Conservation (phyloP, 2,329 filamentous ascomycete genomes). For the Peltaster fructicola region DNA sequence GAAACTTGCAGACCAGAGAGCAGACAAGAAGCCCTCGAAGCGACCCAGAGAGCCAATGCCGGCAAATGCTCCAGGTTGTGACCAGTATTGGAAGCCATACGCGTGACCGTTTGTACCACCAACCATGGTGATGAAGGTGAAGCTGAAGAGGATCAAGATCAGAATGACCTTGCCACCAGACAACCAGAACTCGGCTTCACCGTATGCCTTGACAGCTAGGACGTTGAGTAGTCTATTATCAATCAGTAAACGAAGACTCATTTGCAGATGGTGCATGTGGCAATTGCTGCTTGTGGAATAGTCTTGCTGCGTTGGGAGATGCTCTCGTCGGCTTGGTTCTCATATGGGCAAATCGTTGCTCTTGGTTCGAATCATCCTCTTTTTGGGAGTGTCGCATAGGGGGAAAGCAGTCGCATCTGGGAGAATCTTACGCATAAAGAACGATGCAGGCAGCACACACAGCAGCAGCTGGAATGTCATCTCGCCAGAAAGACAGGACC, state of each 20-base stretch:
- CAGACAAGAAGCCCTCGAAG: constrained; percentile 21
- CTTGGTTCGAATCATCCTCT: no score
- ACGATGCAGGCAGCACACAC: constrained; percentile 24
- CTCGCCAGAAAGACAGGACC: constrained; percentile 24
- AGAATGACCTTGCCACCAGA: constrained; percentile 31
- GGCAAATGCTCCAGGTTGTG: constrained; percentile 17
- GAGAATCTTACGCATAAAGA: constrained; percentile 5
- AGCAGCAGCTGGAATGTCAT: constrained; percentile 25
- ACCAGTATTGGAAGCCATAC: constrained; percentile 30
- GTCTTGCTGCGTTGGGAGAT: no score
- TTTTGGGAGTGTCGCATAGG: no score
- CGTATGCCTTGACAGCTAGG: constrained; percentile 28
- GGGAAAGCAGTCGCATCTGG: no score
- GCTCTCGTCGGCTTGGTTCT: no score
- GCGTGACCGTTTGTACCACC: constrained; percentile 19
- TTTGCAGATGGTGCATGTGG: no score
- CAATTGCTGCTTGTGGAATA: no score
- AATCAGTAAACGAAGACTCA: no score
- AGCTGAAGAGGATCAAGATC: constrained; percentile 27
- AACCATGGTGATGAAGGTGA: constrained; percentile 20
- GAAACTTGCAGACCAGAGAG: constrained; percentile 17
- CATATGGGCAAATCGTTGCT: no score
- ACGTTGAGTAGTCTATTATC: constrained; percentile 24
- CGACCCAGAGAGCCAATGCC: constrained; percentile 14
- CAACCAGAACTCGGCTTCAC: constrained; percentile 33